phyloP scores from a whole-genome alignment of 768 basidiomycete species.

The Pulveroboletus sp. region DNA sequence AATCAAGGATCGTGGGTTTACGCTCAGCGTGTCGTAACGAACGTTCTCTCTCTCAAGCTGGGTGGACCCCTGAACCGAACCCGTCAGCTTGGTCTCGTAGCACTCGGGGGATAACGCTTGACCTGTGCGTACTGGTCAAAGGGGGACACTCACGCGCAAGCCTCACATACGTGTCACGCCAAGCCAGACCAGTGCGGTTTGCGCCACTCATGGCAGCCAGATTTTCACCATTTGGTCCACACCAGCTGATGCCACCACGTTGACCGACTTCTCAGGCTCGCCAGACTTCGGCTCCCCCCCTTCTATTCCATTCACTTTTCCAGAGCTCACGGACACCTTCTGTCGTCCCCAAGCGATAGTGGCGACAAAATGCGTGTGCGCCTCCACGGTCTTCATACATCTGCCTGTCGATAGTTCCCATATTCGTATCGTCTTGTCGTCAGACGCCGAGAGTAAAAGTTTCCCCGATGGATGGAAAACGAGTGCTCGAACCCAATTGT shows the following conservation, averaged over 20 bases:
- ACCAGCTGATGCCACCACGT: slow-evolving; percentile 65
- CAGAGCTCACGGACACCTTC: slow-evolving; percentile 37
- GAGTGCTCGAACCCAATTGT: slow-evolving; percentile 87
- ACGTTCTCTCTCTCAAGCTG: slow-evolving; percentile 6
- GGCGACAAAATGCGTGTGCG: slow-evolving; percentile 80
- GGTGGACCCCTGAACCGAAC: neutral
- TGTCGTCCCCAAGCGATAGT: slow-evolving; percentile 78
- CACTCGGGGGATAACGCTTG: neutral
- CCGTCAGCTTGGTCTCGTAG: slow-evolving; percentile 7
- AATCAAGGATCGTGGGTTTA: slow-evolving; percentile 30
- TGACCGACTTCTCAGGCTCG: slow-evolving; percentile 55
- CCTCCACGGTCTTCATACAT: slow-evolving; percentile 82
- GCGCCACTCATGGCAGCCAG: slow-evolving; percentile 48
- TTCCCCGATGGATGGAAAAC: slow-evolving; percentile 90
- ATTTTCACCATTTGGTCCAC: slow-evolving; percentile 65
- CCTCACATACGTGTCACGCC: slow-evolving; percentile 6
- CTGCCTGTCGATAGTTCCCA: slow-evolving; percentile 87
- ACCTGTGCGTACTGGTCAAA: slow-evolving; percentile 16
- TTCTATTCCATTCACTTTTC: slow-evolving; percentile 35
- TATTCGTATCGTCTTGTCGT: slow-evolving; percentile 86
- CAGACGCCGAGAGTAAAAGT: slow-evolving; percentile 83
- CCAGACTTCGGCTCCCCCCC: slow-evolving; percentile 30
- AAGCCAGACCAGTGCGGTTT: neutral
- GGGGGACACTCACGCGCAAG: slow-evolving; percentile 13
- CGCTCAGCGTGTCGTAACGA: slow-evolving; percentile 26